Base-by-base conservation (phyloP, 352 stramenopile species). In the Phytophthora aleatoria region DNA sequence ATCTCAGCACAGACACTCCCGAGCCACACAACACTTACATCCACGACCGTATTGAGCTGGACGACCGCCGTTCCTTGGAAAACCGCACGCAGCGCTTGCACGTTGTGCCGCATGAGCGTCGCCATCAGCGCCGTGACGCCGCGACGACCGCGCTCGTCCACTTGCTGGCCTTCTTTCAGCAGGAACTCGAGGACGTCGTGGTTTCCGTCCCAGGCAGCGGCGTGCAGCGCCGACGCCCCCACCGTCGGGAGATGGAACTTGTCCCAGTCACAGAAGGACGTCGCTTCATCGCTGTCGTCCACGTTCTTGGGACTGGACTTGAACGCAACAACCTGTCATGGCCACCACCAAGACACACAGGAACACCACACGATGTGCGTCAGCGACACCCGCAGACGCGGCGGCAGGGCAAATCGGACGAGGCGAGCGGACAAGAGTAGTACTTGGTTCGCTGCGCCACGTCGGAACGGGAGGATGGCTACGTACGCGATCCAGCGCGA, bases 221-320 rank as follows among this genome's bases (percentile, higher is more conserved):
- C 71, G 50, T 75, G 66, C 7, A 78, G 62, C 59, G 71, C 62
- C n/a, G 71, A 78, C 3, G 62, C 66, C 27, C 66, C 71, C 56
- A 77, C 57, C 36, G 69, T 77, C 31, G 69, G 10, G 10, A 78
- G 58, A 38, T 78, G 58, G 56, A 75, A 75, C 44, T 64, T 55
- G 1, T 78, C 71, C 67, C 71, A 75, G 50, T 78, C 71, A 33
- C 71, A 78, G 50, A 73, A 75, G 9, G 57, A 73, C 58, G 59
- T 50, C 3, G 54, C 58, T 60, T 68, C 47, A 30, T 71, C 67
- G 11, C 47, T 49, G 28, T 61, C 67, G 3, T 67, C 47, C n/a
- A 36, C 49, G 24, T 47, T 28, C 42, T 67, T 65, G 31, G 52
- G 49, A 47, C 60, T 59, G 30, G 10, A 60, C 47, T 67, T 57